phyloP scores from a whole-genome alignment of 2,329 filamentous ascomycete species.

The Xenosphaeropsis pyriputrescens region DNA sequence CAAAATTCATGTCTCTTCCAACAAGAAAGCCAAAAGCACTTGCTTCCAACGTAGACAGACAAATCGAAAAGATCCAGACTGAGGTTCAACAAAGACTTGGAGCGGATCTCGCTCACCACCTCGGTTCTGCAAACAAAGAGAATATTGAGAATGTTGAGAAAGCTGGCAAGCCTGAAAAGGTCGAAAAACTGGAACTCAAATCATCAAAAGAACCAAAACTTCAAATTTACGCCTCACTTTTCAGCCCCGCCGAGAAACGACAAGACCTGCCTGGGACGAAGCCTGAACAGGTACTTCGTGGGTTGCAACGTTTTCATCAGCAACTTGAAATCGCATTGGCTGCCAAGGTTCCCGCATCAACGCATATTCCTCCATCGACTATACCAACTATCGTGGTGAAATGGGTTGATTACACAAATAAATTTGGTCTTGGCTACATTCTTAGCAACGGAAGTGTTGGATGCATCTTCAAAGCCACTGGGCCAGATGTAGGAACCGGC shows the following conservation, averaged over 20 bases:
- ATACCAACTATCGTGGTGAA: constrained; percentile 55
- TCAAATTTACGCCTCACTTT: constrained; percentile 23
- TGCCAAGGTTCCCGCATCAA: constrained; percentile 44
- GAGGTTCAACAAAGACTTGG: background rate
- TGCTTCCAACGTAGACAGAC: background rate
- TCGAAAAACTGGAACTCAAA: constrained; percentile 6
- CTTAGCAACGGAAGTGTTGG: constrained; percentile 70
- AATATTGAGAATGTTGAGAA: background rate
- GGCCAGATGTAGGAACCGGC: constrained; percentile 30
- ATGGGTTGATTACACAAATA: constrained; percentile 83
- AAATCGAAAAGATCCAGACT: background rate
- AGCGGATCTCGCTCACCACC: background rate
- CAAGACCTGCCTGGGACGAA: constrained; percentile 34
- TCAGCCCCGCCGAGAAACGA: constrained; percentile 37
- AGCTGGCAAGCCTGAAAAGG: constrained; percentile 7
- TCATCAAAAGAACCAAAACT: constrained; percentile 24
- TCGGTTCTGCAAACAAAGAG: background rate
- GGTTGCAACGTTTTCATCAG: constrained; percentile 38
- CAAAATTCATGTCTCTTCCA: background rate
- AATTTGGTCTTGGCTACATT: constrained; percentile 74
- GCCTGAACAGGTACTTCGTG: constrained; percentile 40
- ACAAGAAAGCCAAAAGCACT: background rate
- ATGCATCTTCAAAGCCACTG: constrained; percentile 43
- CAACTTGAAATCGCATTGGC: constrained; percentile 50
- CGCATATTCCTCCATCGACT: constrained; percentile 36